phyloP scores from a whole-genome alignment of 1,284 basidiomycete species.

The Schizophyllum commune region DNA sequence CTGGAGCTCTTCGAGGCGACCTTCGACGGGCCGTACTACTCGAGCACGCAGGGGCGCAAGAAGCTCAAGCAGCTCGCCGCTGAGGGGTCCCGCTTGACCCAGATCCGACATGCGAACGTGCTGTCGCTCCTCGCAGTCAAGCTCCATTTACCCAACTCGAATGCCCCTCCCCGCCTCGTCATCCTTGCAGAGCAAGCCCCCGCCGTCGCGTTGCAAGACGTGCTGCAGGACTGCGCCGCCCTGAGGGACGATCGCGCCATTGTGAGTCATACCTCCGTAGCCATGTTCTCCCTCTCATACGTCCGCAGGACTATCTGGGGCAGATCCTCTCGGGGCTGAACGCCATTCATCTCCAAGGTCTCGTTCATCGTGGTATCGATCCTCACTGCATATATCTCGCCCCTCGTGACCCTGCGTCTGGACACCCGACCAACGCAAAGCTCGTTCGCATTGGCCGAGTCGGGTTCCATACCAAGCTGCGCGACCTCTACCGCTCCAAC shows the following conservation, averaged over 20 bases:
- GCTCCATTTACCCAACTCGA: constrained; percentile 40
- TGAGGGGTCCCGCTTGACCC: constrained; percentile 54
- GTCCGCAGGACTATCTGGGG: constrained; percentile 52
- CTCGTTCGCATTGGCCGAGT: constrained; percentile 59
- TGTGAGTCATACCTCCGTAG: constrained; percentile 25
- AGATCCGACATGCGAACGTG: constrained; percentile 54
- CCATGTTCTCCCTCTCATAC: not conserved
- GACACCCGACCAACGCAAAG: constrained; percentile 37
- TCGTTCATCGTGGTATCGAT: constrained; percentile 60
- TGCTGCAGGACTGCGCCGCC: constrained; percentile 60
- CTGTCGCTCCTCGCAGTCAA: constrained; percentile 58
- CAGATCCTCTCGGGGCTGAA: constrained; percentile 65
- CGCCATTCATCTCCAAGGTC: constrained; percentile 49
- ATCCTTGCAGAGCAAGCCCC: constrained; percentile 63
- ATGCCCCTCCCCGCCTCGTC: constrained; percentile 42
- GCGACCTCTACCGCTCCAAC: constrained; percentile 70
- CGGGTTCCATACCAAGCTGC: constrained; percentile 53
- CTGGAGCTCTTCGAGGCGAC: constrained; percentile 60
- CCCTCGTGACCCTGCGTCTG: constrained; percentile 29
- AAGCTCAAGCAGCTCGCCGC: constrained; percentile 61
- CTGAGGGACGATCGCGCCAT: constrained; percentile 60
- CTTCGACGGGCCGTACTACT: constrained; percentile 63
- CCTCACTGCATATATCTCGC: constrained; percentile 52
- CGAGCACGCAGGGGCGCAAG: constrained; percentile 55
- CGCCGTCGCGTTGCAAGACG: constrained; percentile 53